Evolutionary conservation across 2,329 filamentous ascomycete species (phyloP).

Genomic region (Teratosphaeria gauchensis): DNA sequence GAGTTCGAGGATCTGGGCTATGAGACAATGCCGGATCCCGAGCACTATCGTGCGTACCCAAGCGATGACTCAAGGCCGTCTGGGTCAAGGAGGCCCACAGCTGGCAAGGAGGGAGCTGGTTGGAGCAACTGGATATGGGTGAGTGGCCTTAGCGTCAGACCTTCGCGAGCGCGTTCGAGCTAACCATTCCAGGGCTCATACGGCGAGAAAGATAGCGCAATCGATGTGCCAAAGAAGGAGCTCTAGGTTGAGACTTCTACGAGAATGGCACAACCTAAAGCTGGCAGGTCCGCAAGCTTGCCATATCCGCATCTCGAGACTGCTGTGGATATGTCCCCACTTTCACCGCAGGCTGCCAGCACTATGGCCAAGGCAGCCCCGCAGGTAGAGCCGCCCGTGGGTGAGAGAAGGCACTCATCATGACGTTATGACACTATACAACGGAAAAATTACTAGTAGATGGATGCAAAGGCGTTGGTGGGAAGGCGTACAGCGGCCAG

Average conservation of each 20-base stretch:
- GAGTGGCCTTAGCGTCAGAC: constrained; percentile 1
- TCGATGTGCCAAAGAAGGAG: constrained; percentile 22
- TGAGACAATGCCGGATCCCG: constrained; percentile 28
- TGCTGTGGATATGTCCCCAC: background rate
- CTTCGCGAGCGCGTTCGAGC: no score
- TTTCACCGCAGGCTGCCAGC: no score
- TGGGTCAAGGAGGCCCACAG: constrained; percentile 3
- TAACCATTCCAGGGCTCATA: constrained; percentile 11
- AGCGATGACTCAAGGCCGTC: constrained; percentile 1
- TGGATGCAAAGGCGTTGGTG: background rate
- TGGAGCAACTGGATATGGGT: constrained; percentile 29
- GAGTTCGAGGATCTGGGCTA: constrained; percentile 59
- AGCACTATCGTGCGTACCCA: constrained; percentile 13
- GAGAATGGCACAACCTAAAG: background rate
- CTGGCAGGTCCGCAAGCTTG: background rate
- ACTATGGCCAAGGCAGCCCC: background rate
- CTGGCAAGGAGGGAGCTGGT: constrained; percentile 10
- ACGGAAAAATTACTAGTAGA: background rate
- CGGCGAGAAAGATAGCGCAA: constrained; percentile 26
- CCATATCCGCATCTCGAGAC: background rate
- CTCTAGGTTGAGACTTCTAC: constrained; percentile 1
- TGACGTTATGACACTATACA: background rate
- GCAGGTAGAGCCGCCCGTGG: background rate
- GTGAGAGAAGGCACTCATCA: background rate
- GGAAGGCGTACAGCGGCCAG: background rate